Evolutionary conservation across 2,329 filamentous ascomycete genomes (phyloP).

Genomic region (Neonectria magnoliae): DNA sequence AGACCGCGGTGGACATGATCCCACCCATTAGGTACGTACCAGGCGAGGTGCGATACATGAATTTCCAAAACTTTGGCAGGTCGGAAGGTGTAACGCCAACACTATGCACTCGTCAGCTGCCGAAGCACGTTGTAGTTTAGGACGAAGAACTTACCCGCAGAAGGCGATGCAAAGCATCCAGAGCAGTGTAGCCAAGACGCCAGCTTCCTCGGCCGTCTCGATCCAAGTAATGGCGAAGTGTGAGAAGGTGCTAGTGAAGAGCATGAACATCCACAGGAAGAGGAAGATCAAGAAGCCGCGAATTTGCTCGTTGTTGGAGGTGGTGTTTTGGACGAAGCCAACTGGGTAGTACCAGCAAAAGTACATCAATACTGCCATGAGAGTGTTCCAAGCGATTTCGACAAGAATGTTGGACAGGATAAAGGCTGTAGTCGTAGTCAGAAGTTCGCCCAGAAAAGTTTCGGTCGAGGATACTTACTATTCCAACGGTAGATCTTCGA

Average conservation of each 20-base stretch:
- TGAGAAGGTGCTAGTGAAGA: slow-evolving; percentile 41
- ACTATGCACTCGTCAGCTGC: slow-evolving; percentile 45
- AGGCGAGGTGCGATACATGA: slow-evolving; percentile 75
- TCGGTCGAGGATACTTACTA: slow-evolving; percentile 21
- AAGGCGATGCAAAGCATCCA: slow-evolving; percentile 42
- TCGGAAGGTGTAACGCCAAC: slow-evolving; percentile 66
- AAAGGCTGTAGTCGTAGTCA: slow-evolving; percentile 27
- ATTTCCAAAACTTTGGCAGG: slow-evolving; percentile 76
- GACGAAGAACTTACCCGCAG: slow-evolving; percentile 53
- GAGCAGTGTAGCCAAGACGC: slow-evolving; percentile 52
- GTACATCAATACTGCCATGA: slow-evolving; percentile 39
- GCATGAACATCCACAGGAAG: slow-evolving; percentile 40
- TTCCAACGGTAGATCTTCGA: slow-evolving; percentile 66
- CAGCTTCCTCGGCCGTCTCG: slow-evolving; percentile 35
- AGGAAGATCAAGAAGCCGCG: slow-evolving; percentile 41
- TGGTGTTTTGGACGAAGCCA: slow-evolving; percentile 41
- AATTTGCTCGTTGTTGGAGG: slow-evolving; percentile 30
- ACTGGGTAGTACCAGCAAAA: slow-evolving; percentile 44
- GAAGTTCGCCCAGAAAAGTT: too few relatives aligned
- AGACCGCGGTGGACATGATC: slow-evolving; percentile 56
- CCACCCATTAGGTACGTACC: slow-evolving; percentile 75
- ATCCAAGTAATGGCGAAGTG: slow-evolving; percentile 40
- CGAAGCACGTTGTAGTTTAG: slow-evolving; percentile 39
- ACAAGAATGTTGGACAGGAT: slow-evolving; percentile 39
- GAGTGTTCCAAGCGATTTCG: slow-evolving; percentile 36